phyloP scores from a whole-genome alignment of 306 rosid genomes.

The Adenanthera pavonina region DNA sequence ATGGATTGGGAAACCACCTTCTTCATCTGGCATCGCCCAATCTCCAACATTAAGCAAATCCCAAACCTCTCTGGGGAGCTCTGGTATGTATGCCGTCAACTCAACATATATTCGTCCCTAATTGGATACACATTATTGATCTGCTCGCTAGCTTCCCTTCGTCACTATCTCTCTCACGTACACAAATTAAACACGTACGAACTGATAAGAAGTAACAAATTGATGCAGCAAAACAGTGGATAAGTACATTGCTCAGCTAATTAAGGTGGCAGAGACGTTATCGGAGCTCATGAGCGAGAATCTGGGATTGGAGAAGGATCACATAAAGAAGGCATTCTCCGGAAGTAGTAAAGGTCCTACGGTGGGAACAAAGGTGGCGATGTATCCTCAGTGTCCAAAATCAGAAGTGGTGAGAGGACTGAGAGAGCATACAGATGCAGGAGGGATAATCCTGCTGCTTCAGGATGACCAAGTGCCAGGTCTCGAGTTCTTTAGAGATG shows the following conservation, averaged over 20 bases:
- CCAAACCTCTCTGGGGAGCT: slow-evolving; percentile 62
- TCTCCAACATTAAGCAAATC: slow-evolving; percentile 61
- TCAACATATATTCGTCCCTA: neutral
- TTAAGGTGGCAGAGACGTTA: slow-evolving; percentile 66
- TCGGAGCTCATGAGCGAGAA: slow-evolving; percentile 78
- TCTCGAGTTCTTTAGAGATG: slow-evolving; percentile 73
- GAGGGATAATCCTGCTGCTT: slow-evolving; percentile 87
- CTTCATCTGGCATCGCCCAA: slow-evolving; percentile 85
- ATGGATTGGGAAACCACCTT: slow-evolving; percentile 83
- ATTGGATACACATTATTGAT: no score
- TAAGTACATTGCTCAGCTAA: slow-evolving; percentile 66
- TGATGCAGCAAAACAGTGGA: slow-evolving; percentile 70
- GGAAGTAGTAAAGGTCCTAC: slow-evolving; percentile 62
- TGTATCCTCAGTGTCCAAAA: slow-evolving; percentile 69
- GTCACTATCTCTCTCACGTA: no score
- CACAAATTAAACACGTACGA: neutral
- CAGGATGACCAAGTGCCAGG: slow-evolving; percentile 92
- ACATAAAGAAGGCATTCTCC: slow-evolving; percentile 62
- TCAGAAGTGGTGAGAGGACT: slow-evolving; percentile 82
- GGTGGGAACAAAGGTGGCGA: slow-evolving; percentile 90
- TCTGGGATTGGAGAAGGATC: slow-evolving; percentile 63
- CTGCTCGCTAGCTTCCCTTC: no score
- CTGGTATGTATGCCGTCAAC: slow-evolving; percentile 50
- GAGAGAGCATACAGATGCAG: slow-evolving; percentile 93
- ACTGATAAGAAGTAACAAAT: slow-evolving; percentile 2